Evolutionary conservation across 306 rosid genomes (phyloP).

Genomic region (Cucurbita maxima): DNA sequence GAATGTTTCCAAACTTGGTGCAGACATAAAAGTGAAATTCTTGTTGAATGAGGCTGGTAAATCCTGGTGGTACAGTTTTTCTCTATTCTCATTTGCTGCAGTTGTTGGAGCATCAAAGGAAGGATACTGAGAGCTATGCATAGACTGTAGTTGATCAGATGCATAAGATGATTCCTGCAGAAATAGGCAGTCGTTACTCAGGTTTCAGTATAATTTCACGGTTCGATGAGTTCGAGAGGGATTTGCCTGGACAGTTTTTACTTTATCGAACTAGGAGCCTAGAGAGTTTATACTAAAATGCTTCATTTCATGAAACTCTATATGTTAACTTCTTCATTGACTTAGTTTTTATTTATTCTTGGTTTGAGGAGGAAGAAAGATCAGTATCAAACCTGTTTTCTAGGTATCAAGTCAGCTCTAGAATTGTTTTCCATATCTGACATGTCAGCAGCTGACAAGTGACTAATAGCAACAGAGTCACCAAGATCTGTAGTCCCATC

Average conservation of each 20-base stretch:
- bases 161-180: conserved; percentile 42
- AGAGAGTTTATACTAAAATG: not conserved
- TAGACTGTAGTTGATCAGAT: conserved; percentile 25
- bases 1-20: conserved; percentile 15
- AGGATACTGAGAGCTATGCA: conserved; percentile 28
- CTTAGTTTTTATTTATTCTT: not conserved
- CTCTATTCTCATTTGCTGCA: conserved; percentile 24
- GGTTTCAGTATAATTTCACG: not conserved
- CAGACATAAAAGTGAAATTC: conserved; percentile 23
- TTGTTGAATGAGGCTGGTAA: conserved; percentile 12
- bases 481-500: conserved; percentile 20
- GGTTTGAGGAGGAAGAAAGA: not conserved
- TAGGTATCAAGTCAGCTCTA: conserved; percentile 15
- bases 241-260: not conserved
- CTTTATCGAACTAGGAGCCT: not conserved
- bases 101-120: conserved; percentile 24
- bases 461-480: conserved; percentile 17
- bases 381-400: conserved; percentile 34
- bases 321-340: not conserved
- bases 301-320: not conserved
- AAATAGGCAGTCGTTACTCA: conserved; percentile 15
- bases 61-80: conserved; percentile 17
- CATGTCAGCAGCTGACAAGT: conserved; percentile 19
- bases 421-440: conserved; percentile 20
- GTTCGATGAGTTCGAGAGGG: not conserved